phyloP scores from a whole-genome alignment of 2,329 filamentous ascomycete genomes.

The Delphinella strobiligena region DNA sequence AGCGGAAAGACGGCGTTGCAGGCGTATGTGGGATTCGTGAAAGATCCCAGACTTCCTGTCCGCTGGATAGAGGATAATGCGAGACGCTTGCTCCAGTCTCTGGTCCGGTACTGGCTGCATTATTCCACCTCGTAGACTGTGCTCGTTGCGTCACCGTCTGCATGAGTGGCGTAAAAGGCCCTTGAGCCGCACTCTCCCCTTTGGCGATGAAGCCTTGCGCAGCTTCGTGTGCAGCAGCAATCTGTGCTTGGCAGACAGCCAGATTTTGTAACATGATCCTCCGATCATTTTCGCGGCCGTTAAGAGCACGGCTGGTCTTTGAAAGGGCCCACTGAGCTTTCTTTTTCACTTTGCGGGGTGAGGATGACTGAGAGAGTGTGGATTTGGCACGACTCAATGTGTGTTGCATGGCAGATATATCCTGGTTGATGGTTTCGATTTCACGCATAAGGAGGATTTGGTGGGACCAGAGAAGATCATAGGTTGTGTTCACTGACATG shows the following conservation, averaged over 20 bases:
- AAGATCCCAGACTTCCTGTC: not conserved
- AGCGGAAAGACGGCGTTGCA: not conserved
- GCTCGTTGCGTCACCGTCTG: not conserved
- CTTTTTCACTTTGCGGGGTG: not conserved
- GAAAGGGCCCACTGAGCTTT: constrained; percentile 4
- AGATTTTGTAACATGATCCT: not conserved
- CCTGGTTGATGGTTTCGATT: constrained; percentile 1
- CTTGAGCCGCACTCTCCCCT: not conserved
- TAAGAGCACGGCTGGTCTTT: not conserved
- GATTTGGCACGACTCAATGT: not conserved
- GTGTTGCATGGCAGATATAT: not conserved
- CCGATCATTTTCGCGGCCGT: not conserved
- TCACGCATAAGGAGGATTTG: constrained; percentile 4
- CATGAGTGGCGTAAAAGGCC: not conserved
- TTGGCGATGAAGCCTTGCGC: not conserved
- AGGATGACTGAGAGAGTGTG: not conserved
- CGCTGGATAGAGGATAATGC: not conserved
- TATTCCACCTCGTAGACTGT: not conserved
- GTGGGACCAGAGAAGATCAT: constrained; percentile 2
- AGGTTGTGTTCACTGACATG: not conserved
- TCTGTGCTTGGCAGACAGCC: constrained; percentile 2
- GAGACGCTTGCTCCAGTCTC: too few relatives aligned
- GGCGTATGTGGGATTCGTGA: not conserved
- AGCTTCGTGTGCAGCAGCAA: not conserved
- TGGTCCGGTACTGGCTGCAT: not conserved